A percentile compares a stretch with the other conserved stretches of the same genome.
Conservation (phyloP, 2,329 filamentous ascomycete species). For the Ophiostoma perfectum region DNA sequence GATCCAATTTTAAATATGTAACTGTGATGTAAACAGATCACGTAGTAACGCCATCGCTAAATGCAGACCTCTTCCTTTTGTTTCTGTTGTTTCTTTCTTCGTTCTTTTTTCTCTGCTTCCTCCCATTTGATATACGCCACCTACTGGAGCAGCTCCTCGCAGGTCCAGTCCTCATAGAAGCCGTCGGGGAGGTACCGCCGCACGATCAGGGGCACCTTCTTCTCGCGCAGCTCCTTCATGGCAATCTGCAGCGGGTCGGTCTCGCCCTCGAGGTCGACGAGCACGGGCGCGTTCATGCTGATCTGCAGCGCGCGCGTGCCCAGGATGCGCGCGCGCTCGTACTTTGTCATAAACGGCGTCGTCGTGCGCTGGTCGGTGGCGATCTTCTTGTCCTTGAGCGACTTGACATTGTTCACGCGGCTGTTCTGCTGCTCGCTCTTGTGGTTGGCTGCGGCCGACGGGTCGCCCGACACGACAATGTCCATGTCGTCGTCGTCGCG, state of each 20-base stretch:
- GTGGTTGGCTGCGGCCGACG: constrained; percentile 52
- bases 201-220: constrained; percentile 96
- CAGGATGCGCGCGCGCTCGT: constrained; percentile 88
- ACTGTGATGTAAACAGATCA: neutral
- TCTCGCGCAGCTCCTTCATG: constrained; percentile 93
- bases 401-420: constrained; percentile 48
- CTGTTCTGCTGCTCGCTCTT: constrained; percentile 32
- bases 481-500: constrained; percentile 54
- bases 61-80: constrained; percentile 22
- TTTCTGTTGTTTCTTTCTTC: neutral
- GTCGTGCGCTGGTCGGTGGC: constrained; percentile 81
- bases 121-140: neutral
- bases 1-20: constrained; percentile 4
- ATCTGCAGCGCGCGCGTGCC: constrained; percentile 94
- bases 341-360: constrained; percentile 99
- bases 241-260: constrained; percentile 97
- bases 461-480: constrained; percentile 57
- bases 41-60: constrained; percentile 29
- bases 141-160: constrained; percentile 78
- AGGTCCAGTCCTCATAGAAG: constrained; percentile 99
- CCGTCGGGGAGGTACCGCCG: constrained; percentile 94
- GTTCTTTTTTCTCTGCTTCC: neutral
- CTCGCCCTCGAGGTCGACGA: constrained; percentile 95
- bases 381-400: constrained; percentile 77
- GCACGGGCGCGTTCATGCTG: constrained; percentile 94